Base-by-base conservation (phyloP, 73 alveolate genomes). In the Paramecium biaurelia region DNA sequence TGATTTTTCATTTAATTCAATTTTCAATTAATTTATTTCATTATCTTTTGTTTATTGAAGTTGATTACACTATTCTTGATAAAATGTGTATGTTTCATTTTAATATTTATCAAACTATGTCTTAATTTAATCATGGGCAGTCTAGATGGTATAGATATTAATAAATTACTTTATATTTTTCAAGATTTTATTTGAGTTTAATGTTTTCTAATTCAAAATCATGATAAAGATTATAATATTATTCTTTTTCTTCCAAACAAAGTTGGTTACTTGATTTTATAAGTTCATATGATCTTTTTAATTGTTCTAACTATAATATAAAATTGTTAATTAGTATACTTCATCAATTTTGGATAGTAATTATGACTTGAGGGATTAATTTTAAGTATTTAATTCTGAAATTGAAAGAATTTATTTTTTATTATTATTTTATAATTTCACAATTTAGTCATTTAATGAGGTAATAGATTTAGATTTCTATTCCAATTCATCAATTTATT, bases 401-500 rank as follows among this genome's bases (percentile, higher is more conserved):
- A 72, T 72, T 38, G 38, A 37, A 20, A 35, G 24, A 32, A 72
- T 30, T 72, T 72, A 35, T 37, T 72, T 28, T 72, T 72, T 72
- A 32, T 72, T 72, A 21, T 14, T 35, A 21, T 30, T 35, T 72
- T 79, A 79, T 45, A 79, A 45, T 26, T 79, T 79, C 28, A 26
- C 21, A n/a, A 79, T 79, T 41, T 38, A 79, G 24, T 41, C 70
- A 47, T 79, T 79, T 43, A 42, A 79, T 47, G 32, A 38, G 14
- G 47, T 41, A 11, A 79, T 79, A 11, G 12, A 23, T 24, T 79
- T 26, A 42, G 47, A 38, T 47, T 79, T 79, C 32, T 21, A 38
- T 30, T 79, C 56, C 49, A 79, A 34, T 79, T 79, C 90, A 79
- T 43, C 90, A 38, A 79, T 43, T 45, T 79, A 21, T 26, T 21